These are phyloP conservation scores for Mucor sp. DNA, from an alignment of 371 early-diverging fungal genomes.

Conservation along the genomic window DNA sequence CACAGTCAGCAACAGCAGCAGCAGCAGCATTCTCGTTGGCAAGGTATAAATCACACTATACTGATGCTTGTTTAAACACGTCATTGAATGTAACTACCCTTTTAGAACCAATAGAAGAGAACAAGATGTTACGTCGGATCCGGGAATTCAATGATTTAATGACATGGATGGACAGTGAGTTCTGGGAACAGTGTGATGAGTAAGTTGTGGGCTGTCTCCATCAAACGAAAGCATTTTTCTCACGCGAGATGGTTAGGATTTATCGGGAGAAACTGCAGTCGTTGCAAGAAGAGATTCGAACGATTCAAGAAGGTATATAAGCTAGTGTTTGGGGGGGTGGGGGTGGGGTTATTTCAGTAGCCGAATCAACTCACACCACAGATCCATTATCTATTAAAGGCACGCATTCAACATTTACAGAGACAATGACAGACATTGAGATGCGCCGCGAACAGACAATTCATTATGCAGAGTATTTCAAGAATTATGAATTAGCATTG, in stretches of 20 bases:
- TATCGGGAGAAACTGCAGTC: conserved; percentile 31
- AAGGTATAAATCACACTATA: conserved; percentile 17
- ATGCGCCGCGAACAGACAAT: conserved; percentile 27
- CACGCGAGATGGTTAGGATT: conserved; percentile 10
- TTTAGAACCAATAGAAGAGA: conserved; percentile 29
- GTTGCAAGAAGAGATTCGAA: conserved; percentile 29
- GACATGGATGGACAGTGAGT: conserved; percentile 33
- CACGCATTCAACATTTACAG: conserved; percentile 32
- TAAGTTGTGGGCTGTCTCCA: not conserved
- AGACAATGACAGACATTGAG: conserved; percentile 31
- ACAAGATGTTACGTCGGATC: conserved; percentile 27
- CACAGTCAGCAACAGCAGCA: conserved; percentile 3
- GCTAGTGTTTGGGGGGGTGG: not conserved
- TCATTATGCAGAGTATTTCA: conserved; percentile 24
- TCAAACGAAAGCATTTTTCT: no score
- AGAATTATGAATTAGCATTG: conserved; percentile 25
- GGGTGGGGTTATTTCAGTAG: not conserved
- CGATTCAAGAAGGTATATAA: conserved; percentile 32
- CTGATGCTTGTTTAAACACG: not conserved
- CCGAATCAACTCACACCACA: not conserved
- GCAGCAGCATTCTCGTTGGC: conserved; percentile 13
- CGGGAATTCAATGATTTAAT: conserved; percentile 37
- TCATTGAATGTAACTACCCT: not conserved
- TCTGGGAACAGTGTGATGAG: conserved; percentile 38
- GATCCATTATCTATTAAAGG: conserved; percentile 9